Evolutionary conservation across 148 eudicot species (phyloP), one percentile per base, ranked within the genome.

Genomic region (Rhododendron henanense): DNA sequence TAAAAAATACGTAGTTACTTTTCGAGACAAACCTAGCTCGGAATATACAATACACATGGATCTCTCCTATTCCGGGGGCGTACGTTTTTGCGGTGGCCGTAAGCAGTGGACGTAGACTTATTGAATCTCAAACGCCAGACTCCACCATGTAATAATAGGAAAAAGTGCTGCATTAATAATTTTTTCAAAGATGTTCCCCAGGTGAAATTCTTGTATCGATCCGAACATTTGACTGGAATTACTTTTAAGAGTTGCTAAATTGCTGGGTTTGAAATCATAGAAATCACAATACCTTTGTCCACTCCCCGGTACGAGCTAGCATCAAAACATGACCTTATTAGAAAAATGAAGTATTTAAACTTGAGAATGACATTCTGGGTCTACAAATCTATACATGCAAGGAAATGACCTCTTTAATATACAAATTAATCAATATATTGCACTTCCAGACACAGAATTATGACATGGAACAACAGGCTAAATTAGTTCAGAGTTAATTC

Each of bases 401-500:
- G 45, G 45, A 35, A 15, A 31, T 74, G 45, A 74, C 23, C 10
- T 33, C 21, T 74, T 21, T 77, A 10, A 77, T 41, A 77, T 41
- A 39, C 47, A 19, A 39, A 77, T 77, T 41, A 77, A 37, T 77
- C 48, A 41, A 77, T 25, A 50, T 79, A 10, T 33, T 28, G 16
- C 61, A 79, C 18, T 50, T 81, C 67, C 83, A 79, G n/a, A 25
- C 31, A 37, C 11, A 78, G 19, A 25, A 78, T 3, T 79, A 79
- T 31, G 69, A 51, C 37, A 25, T 73, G 79, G 78, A 25, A 63
- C 33, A 55, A 53, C 8, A 61, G 78, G 81, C n/a, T 14, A 51
- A 81, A 59, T 75, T 82, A 85, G 88, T 83, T 11, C 71, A 79
- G 88, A 83, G 78, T 77, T 88, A 59, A 84, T 67, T 39, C 82